Percentiles rank a stretch among this genome's conserved stretches.
These are phyloP conservation scores for Pichia sp. DNA, from an alignment of 1,139 yeast species.

Conservation along the genomic window DNA sequence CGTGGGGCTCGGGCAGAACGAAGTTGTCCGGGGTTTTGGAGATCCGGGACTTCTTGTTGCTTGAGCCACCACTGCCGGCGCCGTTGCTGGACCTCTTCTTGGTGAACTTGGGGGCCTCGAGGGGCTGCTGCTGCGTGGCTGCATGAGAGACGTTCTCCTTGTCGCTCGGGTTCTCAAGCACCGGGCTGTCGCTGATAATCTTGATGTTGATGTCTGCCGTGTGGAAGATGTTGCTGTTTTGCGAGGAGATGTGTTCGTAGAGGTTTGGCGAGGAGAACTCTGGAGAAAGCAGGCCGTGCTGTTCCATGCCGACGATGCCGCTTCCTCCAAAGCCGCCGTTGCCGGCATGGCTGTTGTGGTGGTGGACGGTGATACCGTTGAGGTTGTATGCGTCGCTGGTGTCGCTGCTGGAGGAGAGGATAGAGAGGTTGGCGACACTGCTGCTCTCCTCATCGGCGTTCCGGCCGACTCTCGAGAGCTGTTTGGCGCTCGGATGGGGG, in stretches of 20 bases:
- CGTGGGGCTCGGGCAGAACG: constrained; percentile 31
- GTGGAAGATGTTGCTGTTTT: constrained; percentile 7
- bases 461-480: not conserved
- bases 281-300: constrained; percentile 31
- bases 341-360: not conserved
- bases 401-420: not conserved
- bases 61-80: not conserved
- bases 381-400: not conserved
- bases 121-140: not conserved
- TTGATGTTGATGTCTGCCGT: constrained; percentile 10
- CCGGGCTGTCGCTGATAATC: constrained; percentile 13
- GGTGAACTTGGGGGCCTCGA: constrained; percentile 12
- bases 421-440: not conserved
- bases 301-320: not conserved
- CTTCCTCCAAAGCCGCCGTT: not conserved
- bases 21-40: constrained; percentile 29
- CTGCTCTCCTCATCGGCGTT: not conserved
- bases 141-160: constrained; percentile 6
- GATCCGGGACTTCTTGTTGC: constrained; percentile 23
- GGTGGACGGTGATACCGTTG: not conserved
- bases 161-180: not conserved
- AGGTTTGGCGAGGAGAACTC: constrained; percentile 34
- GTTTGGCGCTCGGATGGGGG: not conserved
- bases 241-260: constrained; percentile 5
- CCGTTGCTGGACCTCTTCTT: constrained; percentile 11